These are phyloP conservation scores for Stephania cephalantha DNA, from an alignment of 164 flowering plant genomes.

Conservation along the genomic window DNA sequence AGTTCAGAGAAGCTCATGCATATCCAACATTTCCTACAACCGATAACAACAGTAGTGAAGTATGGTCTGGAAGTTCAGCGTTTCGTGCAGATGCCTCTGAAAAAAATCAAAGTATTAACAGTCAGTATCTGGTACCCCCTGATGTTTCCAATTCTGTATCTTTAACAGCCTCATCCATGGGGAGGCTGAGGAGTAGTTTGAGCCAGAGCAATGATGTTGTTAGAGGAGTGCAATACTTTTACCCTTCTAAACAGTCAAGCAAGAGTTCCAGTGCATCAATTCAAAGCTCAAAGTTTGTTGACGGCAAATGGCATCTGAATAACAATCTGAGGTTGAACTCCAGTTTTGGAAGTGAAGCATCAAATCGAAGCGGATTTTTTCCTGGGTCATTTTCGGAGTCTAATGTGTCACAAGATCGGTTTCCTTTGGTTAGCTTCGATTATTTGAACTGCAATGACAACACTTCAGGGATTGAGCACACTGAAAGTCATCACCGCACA, in stretches of 20 bases:
- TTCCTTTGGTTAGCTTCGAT: conserved; percentile 25
- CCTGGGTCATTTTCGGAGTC: conserved; percentile 16
- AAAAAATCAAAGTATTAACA: conserved; percentile 16
- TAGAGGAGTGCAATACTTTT: conserved; percentile 21
- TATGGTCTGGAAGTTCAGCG: conserved; percentile 23
- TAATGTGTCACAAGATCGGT: conserved; percentile 18
- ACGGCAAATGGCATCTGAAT: conserved; percentile 18
- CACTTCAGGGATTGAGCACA: conserved; percentile 20
- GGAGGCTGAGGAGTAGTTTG: conserved; percentile 15
- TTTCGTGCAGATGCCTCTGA: conserved; percentile 37
- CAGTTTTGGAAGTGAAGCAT: conserved; percentile 16
- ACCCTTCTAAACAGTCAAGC: conserved; percentile 12
- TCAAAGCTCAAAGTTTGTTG: conserved; percentile 11
- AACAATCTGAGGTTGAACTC: conserved; percentile 15
- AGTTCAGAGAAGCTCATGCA: conserved; percentile 19
- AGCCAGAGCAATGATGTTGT: conserved; percentile 18
- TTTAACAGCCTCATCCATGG: conserved; percentile 26
- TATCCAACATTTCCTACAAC: conserved; percentile 16
- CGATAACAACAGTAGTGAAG: conserved; percentile 20
- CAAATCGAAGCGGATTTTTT: conserved; percentile 19
- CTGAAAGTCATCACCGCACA: conserved; percentile 13
- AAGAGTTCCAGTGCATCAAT: conserved; percentile 12
- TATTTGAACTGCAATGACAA: conserved; percentile 8
- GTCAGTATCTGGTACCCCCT: conserved; percentile 12
- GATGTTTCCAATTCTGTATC: conserved; percentile 17